phyloP scores from a whole-genome alignment of 257 asterid genomes.

The Plantago major region DNA sequence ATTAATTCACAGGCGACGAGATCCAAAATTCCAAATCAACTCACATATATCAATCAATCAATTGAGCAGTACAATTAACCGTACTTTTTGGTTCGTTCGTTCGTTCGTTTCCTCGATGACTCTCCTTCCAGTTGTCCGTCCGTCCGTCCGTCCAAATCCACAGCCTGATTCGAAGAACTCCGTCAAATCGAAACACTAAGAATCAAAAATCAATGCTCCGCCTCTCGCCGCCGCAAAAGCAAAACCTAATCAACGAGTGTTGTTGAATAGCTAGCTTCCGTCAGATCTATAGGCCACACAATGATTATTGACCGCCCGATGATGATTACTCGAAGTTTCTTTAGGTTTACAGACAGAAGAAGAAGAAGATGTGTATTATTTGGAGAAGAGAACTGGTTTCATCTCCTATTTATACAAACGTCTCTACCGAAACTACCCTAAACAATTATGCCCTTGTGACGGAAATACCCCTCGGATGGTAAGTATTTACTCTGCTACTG shows the following conservation, averaged over 20 bases:
- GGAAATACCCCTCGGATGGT: slow-evolving; percentile 24
- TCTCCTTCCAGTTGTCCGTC: not conserved
- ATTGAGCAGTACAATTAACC: slow-evolving; percentile 10
- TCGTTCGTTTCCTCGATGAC: not conserved
- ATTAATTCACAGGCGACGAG: slow-evolving; percentile 6
- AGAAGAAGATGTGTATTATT: slow-evolving; percentile 23
- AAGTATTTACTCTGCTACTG: too few relatives aligned
- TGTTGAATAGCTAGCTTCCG: slow-evolving; percentile 9
- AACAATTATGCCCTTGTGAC: not conserved
- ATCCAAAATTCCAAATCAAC: not conserved
- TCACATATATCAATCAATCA: not conserved
- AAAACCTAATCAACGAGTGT: slow-evolving; percentile 18
- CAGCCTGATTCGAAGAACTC: too few relatives aligned
- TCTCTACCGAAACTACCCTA: slow-evolving; percentile 36
- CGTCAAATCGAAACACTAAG: slow-evolving; percentile 1
- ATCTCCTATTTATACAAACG: slow-evolving; percentile 40
- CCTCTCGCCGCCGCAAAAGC: slow-evolving; percentile 19
- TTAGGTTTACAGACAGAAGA: not conserved
- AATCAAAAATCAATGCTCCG: slow-evolving; percentile 16
- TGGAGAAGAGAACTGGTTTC: slow-evolving; percentile 22
- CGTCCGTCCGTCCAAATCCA: too few relatives aligned
- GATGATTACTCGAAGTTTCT: slow-evolving; percentile 17
- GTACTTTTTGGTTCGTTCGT: slow-evolving; percentile 21
- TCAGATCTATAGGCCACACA: slow-evolving; percentile 21
- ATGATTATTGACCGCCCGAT: slow-evolving; percentile 21